Conservation (phyloP, 2,329 filamentous ascomycete genomes). For the Xylaria multiplex region DNA sequence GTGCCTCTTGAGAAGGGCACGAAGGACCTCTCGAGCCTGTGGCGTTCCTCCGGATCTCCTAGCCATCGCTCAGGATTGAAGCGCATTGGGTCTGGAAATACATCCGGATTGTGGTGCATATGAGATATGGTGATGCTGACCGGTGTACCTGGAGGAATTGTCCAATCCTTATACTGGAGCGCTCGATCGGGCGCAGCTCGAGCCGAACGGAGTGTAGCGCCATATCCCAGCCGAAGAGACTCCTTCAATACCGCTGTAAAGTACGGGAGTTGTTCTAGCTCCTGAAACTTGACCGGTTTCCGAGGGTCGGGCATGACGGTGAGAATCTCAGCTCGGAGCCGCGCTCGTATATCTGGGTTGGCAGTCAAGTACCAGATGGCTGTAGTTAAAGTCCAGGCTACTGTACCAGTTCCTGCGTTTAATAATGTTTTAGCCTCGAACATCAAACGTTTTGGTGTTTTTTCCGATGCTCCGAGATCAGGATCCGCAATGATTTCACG, state of each 20-base stretch:
- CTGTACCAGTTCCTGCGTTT: constrained; percentile 14
- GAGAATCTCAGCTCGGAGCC: constrained; percentile 31
- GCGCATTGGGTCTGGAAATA: constrained; percentile 38
- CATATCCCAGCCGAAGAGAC: constrained; percentile 56
- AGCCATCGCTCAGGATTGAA: constrained; percentile 24
- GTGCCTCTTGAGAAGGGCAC: constrained; percentile 21
- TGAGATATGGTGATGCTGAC: constrained; percentile 44
- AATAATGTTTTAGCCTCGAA: constrained; percentile 17
- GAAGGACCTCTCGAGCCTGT: constrained; percentile 2
- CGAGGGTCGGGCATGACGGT: constrained; percentile 1
- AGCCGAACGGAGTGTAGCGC: constrained; percentile 53
- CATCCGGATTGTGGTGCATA: constrained; percentile 41
- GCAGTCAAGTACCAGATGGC: constrained; percentile 4
- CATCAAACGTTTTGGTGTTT: constrained; percentile 10
- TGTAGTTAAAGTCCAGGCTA: constrained; percentile 5
- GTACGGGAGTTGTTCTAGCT: constrained; percentile 48
- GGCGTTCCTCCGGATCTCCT: constrained; percentile 5
- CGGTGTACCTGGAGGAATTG: constrained; percentile 43
- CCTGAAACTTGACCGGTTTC: neutral
- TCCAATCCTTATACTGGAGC: constrained; percentile 40
- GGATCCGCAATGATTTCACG: constrained; percentile 20
- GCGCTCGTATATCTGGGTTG: constrained; percentile 29
- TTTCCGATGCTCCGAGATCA: constrained; percentile 13
- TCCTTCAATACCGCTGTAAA: constrained; percentile 58
- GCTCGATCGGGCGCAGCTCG: constrained; percentile 52